Evolutionary conservation across 257 asterid genomes (phyloP).

Genomic region (Solanum gracilifrons): DNA sequence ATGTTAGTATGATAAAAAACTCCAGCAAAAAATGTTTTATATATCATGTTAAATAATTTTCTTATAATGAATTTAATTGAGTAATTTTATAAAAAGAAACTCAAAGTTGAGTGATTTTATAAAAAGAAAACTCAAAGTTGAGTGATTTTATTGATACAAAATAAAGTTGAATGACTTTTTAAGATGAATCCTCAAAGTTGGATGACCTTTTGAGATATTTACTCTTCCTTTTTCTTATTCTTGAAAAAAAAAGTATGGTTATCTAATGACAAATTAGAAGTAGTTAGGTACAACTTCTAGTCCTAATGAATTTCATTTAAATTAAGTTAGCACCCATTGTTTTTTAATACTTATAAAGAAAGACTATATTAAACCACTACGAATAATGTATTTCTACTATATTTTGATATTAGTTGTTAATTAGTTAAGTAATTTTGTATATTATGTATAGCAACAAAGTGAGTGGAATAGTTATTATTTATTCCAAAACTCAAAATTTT

Average conservation of each 20-base stretch:
- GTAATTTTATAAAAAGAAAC: too few relatives aligned
- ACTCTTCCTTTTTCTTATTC: background rate
- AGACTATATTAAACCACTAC: background rate
- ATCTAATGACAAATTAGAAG: background rate
- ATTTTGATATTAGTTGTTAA: background rate
- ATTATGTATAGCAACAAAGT: background rate
- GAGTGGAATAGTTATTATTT: background rate
- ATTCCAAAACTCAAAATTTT: background rate
- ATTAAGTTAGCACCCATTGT: background rate
- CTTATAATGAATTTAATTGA: too few relatives aligned
- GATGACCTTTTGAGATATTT: too few relatives aligned
- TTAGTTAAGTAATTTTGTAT: background rate
- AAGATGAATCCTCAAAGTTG: too few relatives aligned
- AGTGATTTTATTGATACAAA: too few relatives aligned
- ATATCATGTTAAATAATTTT: too few relatives aligned
- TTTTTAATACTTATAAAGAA: background rate
- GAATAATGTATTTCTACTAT: background rate
- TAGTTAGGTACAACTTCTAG: background rate
- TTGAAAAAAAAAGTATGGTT: background rate
- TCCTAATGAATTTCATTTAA: background rate
- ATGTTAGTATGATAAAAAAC: too few relatives aligned
- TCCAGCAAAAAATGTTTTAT: too few relatives aligned
- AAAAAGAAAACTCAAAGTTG: too few relatives aligned
- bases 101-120: too few relatives aligned
- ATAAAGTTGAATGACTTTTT: too few relatives aligned